These are phyloP conservation scores for Alternaria burnsii DNA, from an alignment of 2,329 filamentous ascomycete species.

Conservation along the genomic window DNA sequence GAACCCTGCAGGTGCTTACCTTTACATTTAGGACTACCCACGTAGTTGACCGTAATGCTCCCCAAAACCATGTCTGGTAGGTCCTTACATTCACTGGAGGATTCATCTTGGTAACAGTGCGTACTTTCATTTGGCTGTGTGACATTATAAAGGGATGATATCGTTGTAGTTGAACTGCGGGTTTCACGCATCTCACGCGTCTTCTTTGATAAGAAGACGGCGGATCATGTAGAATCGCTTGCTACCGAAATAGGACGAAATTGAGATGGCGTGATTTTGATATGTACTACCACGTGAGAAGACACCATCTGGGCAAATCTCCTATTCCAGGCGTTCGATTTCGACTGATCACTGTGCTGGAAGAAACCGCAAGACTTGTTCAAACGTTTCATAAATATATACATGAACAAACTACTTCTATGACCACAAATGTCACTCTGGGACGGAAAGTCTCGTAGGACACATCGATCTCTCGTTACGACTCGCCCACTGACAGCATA, in stretches of 20 bases:
- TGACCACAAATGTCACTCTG: background rate
- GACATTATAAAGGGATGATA: background rate
- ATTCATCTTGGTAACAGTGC: background rate
- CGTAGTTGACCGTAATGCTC: background rate
- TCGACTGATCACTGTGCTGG: background rate
- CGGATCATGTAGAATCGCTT: background rate
- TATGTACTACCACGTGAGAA: background rate
- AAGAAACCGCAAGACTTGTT: background rate
- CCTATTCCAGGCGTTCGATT: no score
- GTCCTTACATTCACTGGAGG: background rate
- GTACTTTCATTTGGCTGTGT: no score
- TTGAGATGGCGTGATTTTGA: background rate
- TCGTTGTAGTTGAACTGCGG: background rate
- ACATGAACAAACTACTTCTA: background rate
- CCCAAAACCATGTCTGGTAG: background rate
- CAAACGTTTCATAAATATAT: background rate
- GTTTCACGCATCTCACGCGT: background rate
- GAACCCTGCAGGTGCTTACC: background rate
- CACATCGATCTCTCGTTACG: constrained; percentile 4
- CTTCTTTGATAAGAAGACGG: background rate
- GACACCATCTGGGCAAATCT: no score
- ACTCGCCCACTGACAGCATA: background rate
- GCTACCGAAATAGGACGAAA: background rate
- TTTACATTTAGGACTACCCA: background rate
- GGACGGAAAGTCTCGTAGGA: background rate